Evolutionary conservation across 768 basidiomycete genomes (phyloP).

Genomic region (Podaxis pistillaris): DNA sequence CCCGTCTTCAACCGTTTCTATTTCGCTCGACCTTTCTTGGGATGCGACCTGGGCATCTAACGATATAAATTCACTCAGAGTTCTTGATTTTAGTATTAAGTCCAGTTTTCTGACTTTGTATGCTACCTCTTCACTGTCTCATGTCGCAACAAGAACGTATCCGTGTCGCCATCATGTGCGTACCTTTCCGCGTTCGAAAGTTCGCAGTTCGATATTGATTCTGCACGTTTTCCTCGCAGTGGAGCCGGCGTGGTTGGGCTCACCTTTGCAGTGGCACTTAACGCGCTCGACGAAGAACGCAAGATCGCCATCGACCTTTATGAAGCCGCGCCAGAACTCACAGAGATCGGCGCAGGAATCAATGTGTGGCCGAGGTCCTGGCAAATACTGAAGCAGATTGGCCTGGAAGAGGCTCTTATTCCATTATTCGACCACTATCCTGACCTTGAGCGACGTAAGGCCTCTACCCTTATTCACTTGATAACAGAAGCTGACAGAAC

Average conservation of each 20-base stretch:
- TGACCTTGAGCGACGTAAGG: constrained; percentile 15
- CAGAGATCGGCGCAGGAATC: constrained; percentile 44
- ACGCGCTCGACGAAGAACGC: constrained; percentile 20
- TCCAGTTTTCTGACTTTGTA: not conserved
- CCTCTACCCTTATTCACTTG: not conserved
- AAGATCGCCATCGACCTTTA: constrained; percentile 36
- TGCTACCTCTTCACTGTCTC: not conserved
- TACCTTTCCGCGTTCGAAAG: not conserved
- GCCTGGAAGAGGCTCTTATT: constrained; percentile 13
- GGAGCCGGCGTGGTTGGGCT: constrained; percentile 42
- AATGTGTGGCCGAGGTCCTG: constrained; percentile 29
- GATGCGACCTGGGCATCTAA: not conserved
- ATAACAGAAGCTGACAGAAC: not conserved
- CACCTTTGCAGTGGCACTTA: constrained; percentile 33
- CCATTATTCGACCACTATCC: constrained; percentile 15
- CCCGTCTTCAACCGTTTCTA: not conserved
- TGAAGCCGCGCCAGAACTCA: constrained; percentile 37
- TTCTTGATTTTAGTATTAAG: not conserved
- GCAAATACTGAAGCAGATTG: constrained; percentile 16
- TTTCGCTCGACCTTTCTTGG: not conserved
- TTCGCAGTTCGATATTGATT: not conserved
- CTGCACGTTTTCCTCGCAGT: constrained; percentile 17
- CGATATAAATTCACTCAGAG: not conserved
- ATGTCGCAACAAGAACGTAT: constrained; percentile 9
- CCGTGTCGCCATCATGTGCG: constrained; percentile 5